Evolutionary conservation across 2,329 filamentous ascomycete genomes (phyloP).

Genomic region (Fusarium luffae): DNA sequence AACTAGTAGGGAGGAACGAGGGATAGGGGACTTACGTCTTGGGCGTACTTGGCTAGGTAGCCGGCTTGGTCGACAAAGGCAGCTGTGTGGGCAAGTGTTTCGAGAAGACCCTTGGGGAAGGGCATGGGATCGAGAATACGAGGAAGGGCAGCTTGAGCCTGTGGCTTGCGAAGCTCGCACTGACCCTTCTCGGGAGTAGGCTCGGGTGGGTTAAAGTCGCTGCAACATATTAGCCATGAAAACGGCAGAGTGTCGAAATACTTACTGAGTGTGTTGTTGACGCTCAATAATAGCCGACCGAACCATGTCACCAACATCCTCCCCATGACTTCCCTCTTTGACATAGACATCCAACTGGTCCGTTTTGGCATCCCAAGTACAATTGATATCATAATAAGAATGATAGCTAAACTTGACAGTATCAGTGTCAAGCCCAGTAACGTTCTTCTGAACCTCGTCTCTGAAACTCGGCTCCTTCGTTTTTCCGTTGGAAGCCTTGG

Average conservation of each 20-base stretch:
- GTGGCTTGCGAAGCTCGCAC: slow-evolving; percentile 24
- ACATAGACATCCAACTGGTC: slow-evolving; percentile 16
- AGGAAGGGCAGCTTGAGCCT: slow-evolving; percentile 2
- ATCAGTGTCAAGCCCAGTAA: neutral
- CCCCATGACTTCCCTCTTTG: neutral
- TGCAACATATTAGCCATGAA: neutral
- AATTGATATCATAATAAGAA: slow-evolving; percentile 12
- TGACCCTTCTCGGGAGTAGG: neutral
- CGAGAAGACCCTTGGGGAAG: slow-evolving; percentile 26
- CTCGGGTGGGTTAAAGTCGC: slow-evolving; percentile 7
- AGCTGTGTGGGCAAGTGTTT: slow-evolving; percentile 16
- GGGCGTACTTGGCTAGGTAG: slow-evolving; percentile 35
- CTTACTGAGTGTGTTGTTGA: slow-evolving; percentile 17
- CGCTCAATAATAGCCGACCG: slow-evolving; percentile 20
- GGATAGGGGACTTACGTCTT: neutral
- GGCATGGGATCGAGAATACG: slow-evolving; percentile 24
- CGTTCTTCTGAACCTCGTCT: neutral
- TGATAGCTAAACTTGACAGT: slow-evolving; percentile 22
- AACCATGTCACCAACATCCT: slow-evolving; percentile 7
- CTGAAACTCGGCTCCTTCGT: slow-evolving; percentile 17
- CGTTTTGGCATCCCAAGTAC: slow-evolving; percentile 18
- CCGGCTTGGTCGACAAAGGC: slow-evolving; percentile 35
- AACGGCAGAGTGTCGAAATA: accelerated
- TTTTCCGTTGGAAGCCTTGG: slow-evolving; percentile 1
- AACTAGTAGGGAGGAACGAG: accelerated